Evolutionary conservation across 805 yeast species (phyloP).

Genomic region (Wickerhamiella galacta): DNA sequence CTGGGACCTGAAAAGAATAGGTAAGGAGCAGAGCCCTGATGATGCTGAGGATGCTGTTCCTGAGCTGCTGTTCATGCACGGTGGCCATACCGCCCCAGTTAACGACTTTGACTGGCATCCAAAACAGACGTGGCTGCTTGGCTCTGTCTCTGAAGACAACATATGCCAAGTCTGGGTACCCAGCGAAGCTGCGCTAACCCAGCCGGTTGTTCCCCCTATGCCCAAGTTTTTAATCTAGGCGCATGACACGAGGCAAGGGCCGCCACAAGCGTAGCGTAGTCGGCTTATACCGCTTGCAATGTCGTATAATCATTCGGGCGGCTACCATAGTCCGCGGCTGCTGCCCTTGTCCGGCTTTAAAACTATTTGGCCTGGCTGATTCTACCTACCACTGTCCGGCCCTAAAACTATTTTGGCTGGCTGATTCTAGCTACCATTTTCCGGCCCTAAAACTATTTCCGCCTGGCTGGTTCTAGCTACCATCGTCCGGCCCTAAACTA

Average conservation of each 20-base stretch:
- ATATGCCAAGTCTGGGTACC: slow-evolving; percentile 63
- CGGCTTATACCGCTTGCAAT: too few relatives aligned
- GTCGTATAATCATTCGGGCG: too few relatives aligned
- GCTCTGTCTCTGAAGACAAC: slow-evolving; percentile 55
- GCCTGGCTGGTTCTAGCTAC: too few relatives aligned
- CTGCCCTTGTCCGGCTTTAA: too few relatives aligned
- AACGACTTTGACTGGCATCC: slow-evolving; percentile 55
- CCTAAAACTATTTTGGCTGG: too few relatives aligned
- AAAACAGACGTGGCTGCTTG: slow-evolving; percentile 33
- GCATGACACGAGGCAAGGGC: not conserved
- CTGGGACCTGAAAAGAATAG: slow-evolving; percentile 69
- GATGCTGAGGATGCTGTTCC: slow-evolving; percentile 87
- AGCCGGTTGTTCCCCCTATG: slow-evolving; percentile 1
- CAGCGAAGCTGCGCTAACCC: slow-evolving; percentile 22
- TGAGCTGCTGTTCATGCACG: slow-evolving; percentile 79
- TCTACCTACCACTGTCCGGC: too few relatives aligned
- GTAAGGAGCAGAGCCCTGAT: slow-evolving; percentile 71
- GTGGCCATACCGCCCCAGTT: slow-evolving; percentile 43
- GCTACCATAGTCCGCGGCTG: too few relatives aligned
- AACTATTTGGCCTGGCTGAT: too few relatives aligned
- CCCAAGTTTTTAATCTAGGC: slow-evolving; percentile 1
- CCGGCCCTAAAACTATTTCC: too few relatives aligned
- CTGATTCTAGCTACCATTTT: too few relatives aligned
- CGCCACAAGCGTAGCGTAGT: too few relatives aligned
- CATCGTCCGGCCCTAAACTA: too few relatives aligned